phyloP scores from a whole-genome alignment of 1,139 yeast species.

The Yamadazyma sp. region DNA sequence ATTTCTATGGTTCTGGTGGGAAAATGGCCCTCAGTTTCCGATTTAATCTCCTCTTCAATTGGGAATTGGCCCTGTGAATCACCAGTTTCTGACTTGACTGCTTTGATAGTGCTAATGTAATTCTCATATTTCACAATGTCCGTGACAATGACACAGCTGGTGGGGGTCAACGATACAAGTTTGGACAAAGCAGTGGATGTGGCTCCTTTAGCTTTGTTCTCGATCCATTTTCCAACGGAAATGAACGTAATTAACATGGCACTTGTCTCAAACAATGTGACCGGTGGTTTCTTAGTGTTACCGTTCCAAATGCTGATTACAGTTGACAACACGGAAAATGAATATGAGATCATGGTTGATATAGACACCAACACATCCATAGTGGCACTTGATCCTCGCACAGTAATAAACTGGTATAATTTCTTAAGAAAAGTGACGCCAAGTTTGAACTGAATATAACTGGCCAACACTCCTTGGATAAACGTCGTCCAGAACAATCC shows the following conservation, averaged over 20 bases:
- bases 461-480: constrained; percentile 59
- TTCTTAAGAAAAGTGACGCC: constrained; percentile 66
- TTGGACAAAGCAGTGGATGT: constrained; percentile 86
- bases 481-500: constrained; percentile 63
- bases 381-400: constrained; percentile 67
- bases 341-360: constrained; percentile 77
- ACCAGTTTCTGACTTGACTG: constrained; percentile 10
- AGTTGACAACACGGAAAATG: constrained; percentile 68
- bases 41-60: no score
- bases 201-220: constrained; percentile 89
- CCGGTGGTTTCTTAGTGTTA: constrained; percentile 51
- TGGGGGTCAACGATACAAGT: constrained; percentile 77
- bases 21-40: constrained; percentile 18
- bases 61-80: no score
- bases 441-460: constrained; percentile 67
- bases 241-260: constrained; percentile 83
- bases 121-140: constrained; percentile 31
- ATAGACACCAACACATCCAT: constrained; percentile 92
- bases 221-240: constrained; percentile 85
- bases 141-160: constrained; percentile 64
- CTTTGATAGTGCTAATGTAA: constrained; percentile 14
- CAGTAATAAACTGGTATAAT: constrained; percentile 63
- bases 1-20: constrained; percentile 50
- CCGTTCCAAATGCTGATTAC: constrained; percentile 41
- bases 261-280: constrained; percentile 81